A percentile compares a stretch with the other conserved stretches of the same genome.
phyloP scores from a whole-genome alignment of 2,329 filamentous ascomycete genomes.

The Aspergillus tanneri region DNA sequence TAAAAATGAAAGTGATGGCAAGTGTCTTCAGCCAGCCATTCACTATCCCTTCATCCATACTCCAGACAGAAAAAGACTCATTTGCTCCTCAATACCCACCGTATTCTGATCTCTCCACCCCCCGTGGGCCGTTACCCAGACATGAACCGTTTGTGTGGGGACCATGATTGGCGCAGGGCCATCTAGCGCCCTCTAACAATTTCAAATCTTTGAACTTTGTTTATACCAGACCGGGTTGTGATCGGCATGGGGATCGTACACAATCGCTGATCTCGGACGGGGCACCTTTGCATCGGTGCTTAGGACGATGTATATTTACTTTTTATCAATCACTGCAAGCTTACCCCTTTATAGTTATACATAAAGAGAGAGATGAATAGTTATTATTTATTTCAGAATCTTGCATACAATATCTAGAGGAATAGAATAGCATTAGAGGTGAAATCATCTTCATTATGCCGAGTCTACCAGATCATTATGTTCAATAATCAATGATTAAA shows the following conservation, averaged over 20 bases:
- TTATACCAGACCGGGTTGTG: slow-evolving; percentile 15
- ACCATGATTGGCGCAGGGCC: slow-evolving; percentile 21
- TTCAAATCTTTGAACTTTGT: slow-evolving; percentile 26
- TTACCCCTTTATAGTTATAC: too few species aligned
- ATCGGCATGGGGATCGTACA: slow-evolving; percentile 20
- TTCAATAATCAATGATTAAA: too few species aligned
- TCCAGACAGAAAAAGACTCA: not conserved
- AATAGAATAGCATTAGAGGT: too few species aligned
- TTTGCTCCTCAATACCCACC: not conserved
- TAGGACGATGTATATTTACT: too few species aligned
- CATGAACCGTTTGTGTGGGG: slow-evolving; percentile 22
- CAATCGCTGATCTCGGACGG: slow-evolving; percentile 12
- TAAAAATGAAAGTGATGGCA: slow-evolving; percentile 4
- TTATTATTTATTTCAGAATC: too few species aligned
- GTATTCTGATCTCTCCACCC: slow-evolving; percentile 17
- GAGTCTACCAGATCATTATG: not conserved
- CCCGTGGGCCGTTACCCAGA: slow-evolving; percentile 23
- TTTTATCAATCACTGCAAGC: too few species aligned
- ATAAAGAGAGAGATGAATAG: too few species aligned
- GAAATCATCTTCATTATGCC: too few species aligned
- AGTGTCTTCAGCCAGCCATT: slow-evolving; percentile 7
- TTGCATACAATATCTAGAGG: too few species aligned
- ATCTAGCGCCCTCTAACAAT: slow-evolving; percentile 19
- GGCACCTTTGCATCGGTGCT: slow-evolving; percentile 9
- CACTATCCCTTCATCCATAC: slow-evolving; percentile 2